Base-by-base conservation (phyloP, 805 yeast genomes). In the Ogataea angusta region DNA sequence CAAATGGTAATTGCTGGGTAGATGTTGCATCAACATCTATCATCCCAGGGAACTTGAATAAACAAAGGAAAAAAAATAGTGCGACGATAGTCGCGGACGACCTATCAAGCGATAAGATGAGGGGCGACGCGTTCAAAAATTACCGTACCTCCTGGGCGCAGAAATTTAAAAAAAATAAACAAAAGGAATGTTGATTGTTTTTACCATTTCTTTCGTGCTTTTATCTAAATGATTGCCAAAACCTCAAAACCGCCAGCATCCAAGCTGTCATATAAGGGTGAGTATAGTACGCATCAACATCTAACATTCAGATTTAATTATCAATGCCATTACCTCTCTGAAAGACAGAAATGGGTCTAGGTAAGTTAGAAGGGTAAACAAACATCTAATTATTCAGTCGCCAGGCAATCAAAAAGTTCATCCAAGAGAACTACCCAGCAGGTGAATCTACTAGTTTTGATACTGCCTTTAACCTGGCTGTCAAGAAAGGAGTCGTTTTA, bases 361-460 rank as follows among this genome's bases (percentile, higher is more conserved):
- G 79, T 74, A 72, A 53, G 80, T 74, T 10, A 42, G 7, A 17
- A 14, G 14, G 10, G 18, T 6, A 32, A 16, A 30, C 23, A 10
- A 12, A n/a, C 22, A 8, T 18, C 14, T 47, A 22, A 30, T 32
- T 31, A 12, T 30, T 15, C 40, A 76, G 89, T 54, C 90, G 96
- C 64, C 91, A 84, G 63, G 91, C 93, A 10, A 72, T 89, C 59
- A 89, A 88, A 75, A 87, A 87, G 66, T 85, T 78, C 65, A 80
- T 88, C 50, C 79, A 75, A 65, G 66, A 80, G 59, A 75, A 78
- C 67, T 73, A 68, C 68, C 70, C 80, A 51, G 67, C 77, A 52
- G 71, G 73, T 34, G 7, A 24, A 3, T 70, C 84, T n/a, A 41
- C 73, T 38, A 81, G 72, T 62, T 87, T 87, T 58, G 95, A 86